phyloP scores from a whole-genome alignment of 2,329 filamentous ascomycete genomes.

The Botrytis tulipae region DNA sequence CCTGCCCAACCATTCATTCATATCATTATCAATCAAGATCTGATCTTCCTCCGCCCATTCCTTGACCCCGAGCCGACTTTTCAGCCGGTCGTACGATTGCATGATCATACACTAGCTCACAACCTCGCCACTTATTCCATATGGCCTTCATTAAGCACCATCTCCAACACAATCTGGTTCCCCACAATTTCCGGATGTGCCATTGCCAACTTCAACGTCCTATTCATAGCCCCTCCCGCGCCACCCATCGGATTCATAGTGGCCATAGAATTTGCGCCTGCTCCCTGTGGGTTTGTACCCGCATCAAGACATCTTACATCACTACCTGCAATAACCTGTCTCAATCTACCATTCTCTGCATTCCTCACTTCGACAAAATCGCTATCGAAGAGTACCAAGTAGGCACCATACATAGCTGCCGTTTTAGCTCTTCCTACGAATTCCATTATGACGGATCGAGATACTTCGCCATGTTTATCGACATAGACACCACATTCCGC shows the following conservation, averaged over 20 bases:
- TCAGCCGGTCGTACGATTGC: too few species aligned
- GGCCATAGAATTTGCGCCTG: slow-evolving; percentile 43
- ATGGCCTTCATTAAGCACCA: slow-evolving; percentile 88
- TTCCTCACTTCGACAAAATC: slow-evolving; percentile 98
- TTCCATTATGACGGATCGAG: slow-evolving; percentile 92
- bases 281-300: slow-evolving; percentile 57
- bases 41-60: neutral
- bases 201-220: slow-evolving; percentile 92
- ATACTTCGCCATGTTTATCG: slow-evolving; percentile 96
- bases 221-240: slow-evolving; percentile 45
- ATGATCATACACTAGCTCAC: neutral
- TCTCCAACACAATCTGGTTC: slow-evolving; percentile 85
- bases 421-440: slow-evolving; percentile 91
- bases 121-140: slow-evolving; percentile 28
- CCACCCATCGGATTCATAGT: slow-evolving; percentile 29
- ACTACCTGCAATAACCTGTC: slow-evolving; percentile 89
- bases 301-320: slow-evolving; percentile 91
- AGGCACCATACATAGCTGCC: slow-evolving; percentile 87
- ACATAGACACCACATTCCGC: slow-evolving; percentile 97
- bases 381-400: slow-evolving; percentile 88
- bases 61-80: neutral
- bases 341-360: slow-evolving; percentile 87
- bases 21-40: neutral
- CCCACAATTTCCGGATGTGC: slow-evolving; percentile 84
- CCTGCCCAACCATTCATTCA: slow-evolving; percentile 6